Conservation (phyloP, 768 basidiomycete genomes). For the Agrocybe chaxingu region DNA sequence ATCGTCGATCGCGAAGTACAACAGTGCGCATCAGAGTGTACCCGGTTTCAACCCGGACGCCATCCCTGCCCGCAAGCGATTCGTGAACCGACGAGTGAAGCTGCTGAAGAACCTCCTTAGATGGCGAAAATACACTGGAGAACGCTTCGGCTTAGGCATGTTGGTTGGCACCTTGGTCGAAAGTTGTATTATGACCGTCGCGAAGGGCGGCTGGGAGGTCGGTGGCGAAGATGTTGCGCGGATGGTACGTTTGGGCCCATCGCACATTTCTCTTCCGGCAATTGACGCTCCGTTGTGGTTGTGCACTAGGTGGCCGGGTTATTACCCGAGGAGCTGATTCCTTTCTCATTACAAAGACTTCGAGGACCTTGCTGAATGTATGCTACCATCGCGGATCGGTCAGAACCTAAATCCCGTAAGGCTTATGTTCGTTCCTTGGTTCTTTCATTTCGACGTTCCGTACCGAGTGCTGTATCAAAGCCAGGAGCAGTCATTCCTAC, state of each 20-base stretch:
- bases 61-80: conserved; percentile 67
- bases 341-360: conserved; percentile 16
- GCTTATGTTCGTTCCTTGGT: conserved; percentile 2
- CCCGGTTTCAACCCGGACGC: conserved; percentile 74
- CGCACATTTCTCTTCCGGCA: conserved; percentile 3
- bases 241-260: conserved; percentile 42
- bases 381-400: not conserved
- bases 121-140: conserved; percentile 74
- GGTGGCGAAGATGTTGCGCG: conserved; percentile 67
- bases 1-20: conserved; percentile 47
- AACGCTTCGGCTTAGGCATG: conserved; percentile 51
- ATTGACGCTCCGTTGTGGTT: conserved; percentile 8
- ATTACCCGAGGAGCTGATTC: conserved; percentile 33
- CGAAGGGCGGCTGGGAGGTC: conserved; percentile 82
- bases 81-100: conserved; percentile 65
- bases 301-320: conserved; percentile 29
- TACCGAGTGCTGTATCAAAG: not conserved
- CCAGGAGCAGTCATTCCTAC: conserved; percentile 13
- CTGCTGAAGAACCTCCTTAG: conserved; percentile 68
- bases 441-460: conserved; percentile 8
- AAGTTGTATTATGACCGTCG: conserved; percentile 58
- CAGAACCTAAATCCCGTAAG: not conserved
- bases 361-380: conserved; percentile 6
- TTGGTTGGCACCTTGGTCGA: conserved; percentile 57
- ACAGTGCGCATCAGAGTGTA: conserved; percentile 24